phyloP scores from a whole-genome alignment of 257 asterid species.

The Thymus quinquecostatus region DNA sequence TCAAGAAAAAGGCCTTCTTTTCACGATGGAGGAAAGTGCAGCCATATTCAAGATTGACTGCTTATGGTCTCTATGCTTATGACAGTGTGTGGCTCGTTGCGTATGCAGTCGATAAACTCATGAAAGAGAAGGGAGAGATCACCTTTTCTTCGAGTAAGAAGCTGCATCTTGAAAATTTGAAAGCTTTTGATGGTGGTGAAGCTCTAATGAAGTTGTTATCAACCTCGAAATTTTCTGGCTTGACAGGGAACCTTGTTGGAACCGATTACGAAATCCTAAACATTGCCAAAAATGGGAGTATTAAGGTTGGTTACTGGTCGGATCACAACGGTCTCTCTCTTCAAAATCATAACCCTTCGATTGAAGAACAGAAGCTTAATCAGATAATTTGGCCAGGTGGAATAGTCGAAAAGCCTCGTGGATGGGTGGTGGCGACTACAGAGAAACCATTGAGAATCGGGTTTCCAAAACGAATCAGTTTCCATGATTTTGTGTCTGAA shows the following conservation, averaged over 20 bases:
- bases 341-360: not conserved
- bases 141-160: slow-evolving; percentile 25
- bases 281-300: slow-evolving; percentile 2
- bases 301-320: slow-evolving; percentile 40
- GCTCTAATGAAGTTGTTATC: slow-evolving; percentile 22
- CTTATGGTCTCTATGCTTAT: slow-evolving; percentile 42
- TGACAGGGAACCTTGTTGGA: slow-evolving; percentile 27
- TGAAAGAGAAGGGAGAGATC: slow-evolving; percentile 24
- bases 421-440: slow-evolving; percentile 36
- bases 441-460: slow-evolving; percentile 36
- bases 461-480: slow-evolving; percentile 37
- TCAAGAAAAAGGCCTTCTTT: slow-evolving; percentile 22
- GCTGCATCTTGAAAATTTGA: slow-evolving; percentile 29
- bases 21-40: slow-evolving; percentile 25
- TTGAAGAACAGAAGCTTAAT: slow-evolving; percentile 24
- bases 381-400: slow-evolving; percentile 41
- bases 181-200: slow-evolving; percentile 35
- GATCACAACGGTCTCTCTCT: slow-evolving; percentile 32
- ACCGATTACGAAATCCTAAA: slow-evolving; percentile 36
- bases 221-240: slow-evolving; percentile 30
- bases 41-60: slow-evolving; percentile 22
- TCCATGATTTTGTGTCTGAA: slow-evolving; percentile 32
- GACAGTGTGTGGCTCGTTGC: slow-evolving; percentile 45
- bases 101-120: slow-evolving; percentile 26
- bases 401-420: slow-evolving; percentile 31